These are phyloP conservation scores for Pythium pyrilobum DNA, from an alignment of 352 stramenopile species.

Conservation along the genomic window DNA sequence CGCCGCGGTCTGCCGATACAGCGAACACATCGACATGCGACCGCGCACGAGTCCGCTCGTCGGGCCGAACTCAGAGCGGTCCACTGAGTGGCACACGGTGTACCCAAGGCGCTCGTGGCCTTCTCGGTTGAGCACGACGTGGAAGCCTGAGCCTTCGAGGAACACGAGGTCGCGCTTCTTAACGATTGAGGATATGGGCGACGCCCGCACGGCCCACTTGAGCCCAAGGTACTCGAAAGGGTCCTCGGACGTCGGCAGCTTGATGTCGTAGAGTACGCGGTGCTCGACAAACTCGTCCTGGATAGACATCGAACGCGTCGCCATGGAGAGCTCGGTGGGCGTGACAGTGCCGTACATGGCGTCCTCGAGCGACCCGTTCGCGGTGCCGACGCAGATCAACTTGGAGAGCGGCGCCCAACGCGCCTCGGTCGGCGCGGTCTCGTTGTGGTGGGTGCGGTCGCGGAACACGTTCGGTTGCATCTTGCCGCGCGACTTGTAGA, in stretches of 20 bases:
- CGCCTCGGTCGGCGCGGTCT: neutral
- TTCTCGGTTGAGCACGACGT: neutral
- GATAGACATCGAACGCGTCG: neutral
- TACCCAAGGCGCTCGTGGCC: neutral
- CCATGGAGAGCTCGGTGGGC: neutral
- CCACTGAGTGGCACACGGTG: conserved; percentile 10
- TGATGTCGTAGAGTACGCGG: neutral
- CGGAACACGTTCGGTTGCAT: conserved; percentile 1
- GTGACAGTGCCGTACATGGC: neutral
- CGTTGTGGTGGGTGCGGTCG: neutral
- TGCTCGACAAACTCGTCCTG: neutral
- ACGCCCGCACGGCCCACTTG: neutral
- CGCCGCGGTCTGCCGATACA: conserved; percentile 33
- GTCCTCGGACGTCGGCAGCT: neutral
- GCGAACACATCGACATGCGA: conserved; percentile 38
- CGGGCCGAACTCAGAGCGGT: neutral
- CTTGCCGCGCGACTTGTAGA: conserved; percentile 3
- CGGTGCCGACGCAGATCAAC: neutral
- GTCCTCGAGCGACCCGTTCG: neutral
- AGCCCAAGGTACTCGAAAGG: neutral
- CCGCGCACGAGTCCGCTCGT: conserved; percentile 28
- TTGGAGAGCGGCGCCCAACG: conserved; percentile 1
- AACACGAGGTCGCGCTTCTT: neutral
- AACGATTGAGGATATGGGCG: neutral
- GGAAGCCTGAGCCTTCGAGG: neutral